These are phyloP conservation scores for Margaritispora aquatica DNA, from an alignment of 495 filamentous ascomycete genomes.

Conservation along the genomic window DNA sequence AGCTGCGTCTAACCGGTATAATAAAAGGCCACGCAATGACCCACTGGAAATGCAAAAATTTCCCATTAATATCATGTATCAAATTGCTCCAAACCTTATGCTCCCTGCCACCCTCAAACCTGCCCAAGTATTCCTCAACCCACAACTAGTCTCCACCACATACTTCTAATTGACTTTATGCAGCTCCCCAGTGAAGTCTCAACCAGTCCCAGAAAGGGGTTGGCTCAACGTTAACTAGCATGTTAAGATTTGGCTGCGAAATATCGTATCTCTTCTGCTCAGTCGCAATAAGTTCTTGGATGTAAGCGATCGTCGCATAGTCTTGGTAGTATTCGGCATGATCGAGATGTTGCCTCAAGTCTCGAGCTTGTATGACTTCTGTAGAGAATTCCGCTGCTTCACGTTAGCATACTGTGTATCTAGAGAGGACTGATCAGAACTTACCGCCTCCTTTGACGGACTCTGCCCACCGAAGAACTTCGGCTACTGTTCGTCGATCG, in stretches of 20 bases:
- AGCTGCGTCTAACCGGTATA: not conserved
- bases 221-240: slow-evolving; percentile 31
- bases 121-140: not conserved
- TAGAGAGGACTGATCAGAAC: not conserved
- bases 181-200: slow-evolving; percentile 24
- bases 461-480: slow-evolving; percentile 33
- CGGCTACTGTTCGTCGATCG: slow-evolving; percentile 48
- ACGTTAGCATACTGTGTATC: not conserved
- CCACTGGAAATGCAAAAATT: not conserved
- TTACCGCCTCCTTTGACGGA: slow-evolving; percentile 17
- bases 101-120: not conserved
- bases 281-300: slow-evolving; percentile 41
- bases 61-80: not conserved
- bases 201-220: slow-evolving; percentile 39
- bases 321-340: slow-evolving; percentile 20
- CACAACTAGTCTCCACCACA: not conserved
- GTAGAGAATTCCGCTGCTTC: slow-evolving; percentile 1
- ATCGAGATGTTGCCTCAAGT: slow-evolving; percentile 16
- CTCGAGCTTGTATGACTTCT: slow-evolving; percentile 16
- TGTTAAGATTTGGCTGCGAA: slow-evolving; percentile 34
- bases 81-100: not conserved
- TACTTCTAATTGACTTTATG: not conserved
- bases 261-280: slow-evolving; percentile 42
- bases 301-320: slow-evolving; percentile 10
- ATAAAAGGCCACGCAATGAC: no score